Percentiles rank a stretch among this genome's conserved stretches.
phyloP scores from a whole-genome alignment of 2,329 filamentous ascomycete species.

The Ceratocystis papillata region DNA sequence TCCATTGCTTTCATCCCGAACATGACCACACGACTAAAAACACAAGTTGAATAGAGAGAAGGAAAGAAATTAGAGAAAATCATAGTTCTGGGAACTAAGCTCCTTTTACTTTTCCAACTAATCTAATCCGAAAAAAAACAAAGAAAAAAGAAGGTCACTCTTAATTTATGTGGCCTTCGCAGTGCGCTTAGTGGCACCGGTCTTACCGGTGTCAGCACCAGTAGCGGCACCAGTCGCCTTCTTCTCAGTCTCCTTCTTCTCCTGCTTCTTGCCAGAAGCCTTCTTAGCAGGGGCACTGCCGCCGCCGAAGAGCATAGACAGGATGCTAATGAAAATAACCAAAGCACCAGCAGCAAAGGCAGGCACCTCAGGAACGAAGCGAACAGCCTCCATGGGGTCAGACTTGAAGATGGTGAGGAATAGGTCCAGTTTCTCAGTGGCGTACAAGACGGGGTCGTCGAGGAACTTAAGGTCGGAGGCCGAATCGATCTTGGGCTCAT shows the following conservation, averaged over 20 bases:
- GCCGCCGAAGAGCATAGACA: conserved; percentile 55
- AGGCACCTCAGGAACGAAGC: conserved; percentile 84
- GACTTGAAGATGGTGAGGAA: conserved; percentile 75
- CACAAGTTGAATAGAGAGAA: conserved; percentile 10
- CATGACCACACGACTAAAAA: conserved; percentile 19
- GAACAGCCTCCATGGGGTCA: conserved; percentile 73
- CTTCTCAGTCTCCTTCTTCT: conserved; percentile 49
- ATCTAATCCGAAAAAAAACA: background rate
- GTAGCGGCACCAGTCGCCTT: conserved; percentile 46
- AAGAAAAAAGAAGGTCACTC: background rate
- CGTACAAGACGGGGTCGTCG: conserved; percentile 76
- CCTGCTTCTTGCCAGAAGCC: conserved; percentile 60
- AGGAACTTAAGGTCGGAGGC: conserved; percentile 73
- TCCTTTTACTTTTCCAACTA: background rate
- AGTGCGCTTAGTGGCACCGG: conserved; percentile 53
- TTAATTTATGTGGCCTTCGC: conserved; percentile 36
- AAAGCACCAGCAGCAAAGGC: conserved; percentile 63
- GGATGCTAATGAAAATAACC: conserved; percentile 58
- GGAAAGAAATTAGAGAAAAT: conserved; percentile 1
- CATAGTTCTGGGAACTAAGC: background rate
- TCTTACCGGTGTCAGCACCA: conserved; percentile 64
- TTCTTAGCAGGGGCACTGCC: conserved; percentile 64
- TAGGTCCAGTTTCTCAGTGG: conserved; percentile 86
- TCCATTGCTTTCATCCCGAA: conserved; percentile 23
- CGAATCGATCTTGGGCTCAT: conserved; percentile 48